Conservation (phyloP, 2,329 filamentous ascomycete genomes). For the Cucurbitaria berberidis region DNA sequence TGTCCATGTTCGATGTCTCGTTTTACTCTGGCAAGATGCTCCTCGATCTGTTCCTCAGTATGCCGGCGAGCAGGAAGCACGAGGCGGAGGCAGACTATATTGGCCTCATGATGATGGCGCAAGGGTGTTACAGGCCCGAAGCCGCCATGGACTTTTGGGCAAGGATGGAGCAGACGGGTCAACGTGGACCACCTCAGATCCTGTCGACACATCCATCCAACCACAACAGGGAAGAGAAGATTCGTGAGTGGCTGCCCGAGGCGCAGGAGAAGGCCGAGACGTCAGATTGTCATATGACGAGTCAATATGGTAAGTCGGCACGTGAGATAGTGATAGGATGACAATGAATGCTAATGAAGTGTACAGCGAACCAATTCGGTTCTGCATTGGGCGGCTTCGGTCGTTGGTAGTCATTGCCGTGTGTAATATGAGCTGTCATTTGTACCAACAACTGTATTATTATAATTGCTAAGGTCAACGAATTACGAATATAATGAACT, state of each 20-base stretch:
- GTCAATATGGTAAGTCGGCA: constrained; percentile 24
- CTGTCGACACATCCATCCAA: constrained; percentile 79
- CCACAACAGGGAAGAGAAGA: constrained; percentile 68
- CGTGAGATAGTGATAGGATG: background rate
- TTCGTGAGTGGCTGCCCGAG: constrained; percentile 62
- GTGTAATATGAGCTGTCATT: background rate
- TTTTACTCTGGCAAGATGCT: constrained; percentile 51
- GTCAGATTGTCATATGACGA: constrained; percentile 36
- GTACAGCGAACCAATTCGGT: constrained; percentile 13
- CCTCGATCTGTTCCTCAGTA: constrained; percentile 68
- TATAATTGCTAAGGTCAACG: background rate
- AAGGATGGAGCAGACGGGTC: constrained; percentile 64
- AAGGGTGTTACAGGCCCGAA: constrained; percentile 76
- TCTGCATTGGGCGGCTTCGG: constrained; percentile 15
- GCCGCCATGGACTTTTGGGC: constrained; percentile 68
- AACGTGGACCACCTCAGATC: constrained; percentile 68
- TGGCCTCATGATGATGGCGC: constrained; percentile 81
- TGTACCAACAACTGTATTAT: background rate
- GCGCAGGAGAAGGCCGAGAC: constrained; percentile 47
- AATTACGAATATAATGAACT: background rate
- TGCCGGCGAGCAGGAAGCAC: constrained; percentile 73
- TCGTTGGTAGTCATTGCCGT: constrained; percentile 9
- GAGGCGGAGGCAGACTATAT: constrained; percentile 82
- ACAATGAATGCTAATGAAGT: background rate
- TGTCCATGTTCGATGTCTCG: constrained; percentile 51